Base-by-base conservation (phyloP, 2,329 filamentous ascomycete genomes). In the Scedosporium minutisporum region DNA sequence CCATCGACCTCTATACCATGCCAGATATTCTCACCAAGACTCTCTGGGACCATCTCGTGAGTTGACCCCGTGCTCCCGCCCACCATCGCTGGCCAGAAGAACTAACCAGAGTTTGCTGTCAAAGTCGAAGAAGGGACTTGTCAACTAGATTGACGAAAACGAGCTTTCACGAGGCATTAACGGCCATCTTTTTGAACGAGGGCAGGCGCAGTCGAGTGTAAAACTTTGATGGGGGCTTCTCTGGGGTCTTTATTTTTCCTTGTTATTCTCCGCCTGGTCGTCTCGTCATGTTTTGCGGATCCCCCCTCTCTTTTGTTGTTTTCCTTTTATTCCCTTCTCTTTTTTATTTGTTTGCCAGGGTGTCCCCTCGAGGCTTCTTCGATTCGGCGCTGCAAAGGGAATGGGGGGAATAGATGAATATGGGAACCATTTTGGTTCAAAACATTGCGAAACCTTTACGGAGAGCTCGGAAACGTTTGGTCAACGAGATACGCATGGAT, bases 1-100 rank as follows among this genome's bases (percentile, higher is more conserved):
- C 96, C 65, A 93, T 99, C 68, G 95, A 99, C 72, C 83, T 99
- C 64, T 97, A 96, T 78, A 97, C 95, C n/a, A 86, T 99, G 66
- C 93, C 95, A 1, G 95, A 97, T 67, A 77, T 80, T 29, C 82
- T 97, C 44, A 89, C 95, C 72, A 96, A 95, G 76, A 92, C 91
- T 86, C 87, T 99, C 64, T 97, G 93, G 93, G 93, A 97, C 65
- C 96, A 95, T 72, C 72, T 86, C 68, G 82, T 81, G 73, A 73
- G 76, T 73, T 46, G 23, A 58, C 7, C n/a, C 21, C 29, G 2
- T 27, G 10, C 27, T 23, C 10, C 21, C 29, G 3, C 14, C 23
- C 25, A 33, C 33, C 14, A 53, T 42, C 2, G 4, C 16, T 29
- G 7, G 21, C n/a, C 44, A 33, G 18, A 10, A 23, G n/a, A 23